Conservation (phyloP, 768 basidiomycete genomes). For the Termitomyces sp. region DNA sequence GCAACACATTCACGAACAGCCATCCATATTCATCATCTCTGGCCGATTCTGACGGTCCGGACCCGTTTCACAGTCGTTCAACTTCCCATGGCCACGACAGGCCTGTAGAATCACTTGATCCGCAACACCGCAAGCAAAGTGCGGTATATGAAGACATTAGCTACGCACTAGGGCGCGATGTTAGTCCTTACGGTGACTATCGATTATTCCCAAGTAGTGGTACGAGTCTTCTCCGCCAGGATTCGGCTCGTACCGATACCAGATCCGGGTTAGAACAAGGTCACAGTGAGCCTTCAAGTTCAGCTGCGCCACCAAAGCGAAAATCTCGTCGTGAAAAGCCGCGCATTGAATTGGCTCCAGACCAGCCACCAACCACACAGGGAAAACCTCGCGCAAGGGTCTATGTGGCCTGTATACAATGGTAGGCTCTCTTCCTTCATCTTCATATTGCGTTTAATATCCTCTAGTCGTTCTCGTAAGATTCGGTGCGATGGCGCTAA, state of each 20-base stretch:
- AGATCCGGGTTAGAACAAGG: conserved; percentile 1
- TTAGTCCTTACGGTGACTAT: conserved; percentile 3
- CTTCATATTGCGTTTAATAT: not conserved
- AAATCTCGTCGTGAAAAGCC: conserved; percentile 53
- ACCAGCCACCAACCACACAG: conserved; percentile 78
- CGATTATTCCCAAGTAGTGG: not conserved
- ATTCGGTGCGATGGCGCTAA: conserved; percentile 82
- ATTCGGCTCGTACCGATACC: not conserved
- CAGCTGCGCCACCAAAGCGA: conserved; percentile 18
- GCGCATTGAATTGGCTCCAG: conserved; percentile 64
- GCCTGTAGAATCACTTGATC: not conserved
- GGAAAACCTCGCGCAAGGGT: conserved; percentile 75
- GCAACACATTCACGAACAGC: not conserved
- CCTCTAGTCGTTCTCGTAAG: conserved; percentile 64
- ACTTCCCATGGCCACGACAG: not conserved
- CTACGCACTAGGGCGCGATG: conserved; percentile 5
- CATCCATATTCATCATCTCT: not conserved
- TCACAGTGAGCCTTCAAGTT: not conserved
- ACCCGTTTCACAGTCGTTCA: conserved; percentile 3
- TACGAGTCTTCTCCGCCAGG: not conserved
- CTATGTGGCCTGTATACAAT: conserved; percentile 77
- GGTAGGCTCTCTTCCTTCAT: conserved; percentile 38
- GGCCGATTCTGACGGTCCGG: conserved; percentile 1
- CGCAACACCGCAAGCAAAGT: not conserved
- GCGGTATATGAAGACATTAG: not conserved